A percentile compares a stretch with the other conserved stretches of the same genome.
phyloP scores from a whole-genome alignment of 371 early-diverging fungal genomes.

The Encephalitozoon cuniculi region DNA sequence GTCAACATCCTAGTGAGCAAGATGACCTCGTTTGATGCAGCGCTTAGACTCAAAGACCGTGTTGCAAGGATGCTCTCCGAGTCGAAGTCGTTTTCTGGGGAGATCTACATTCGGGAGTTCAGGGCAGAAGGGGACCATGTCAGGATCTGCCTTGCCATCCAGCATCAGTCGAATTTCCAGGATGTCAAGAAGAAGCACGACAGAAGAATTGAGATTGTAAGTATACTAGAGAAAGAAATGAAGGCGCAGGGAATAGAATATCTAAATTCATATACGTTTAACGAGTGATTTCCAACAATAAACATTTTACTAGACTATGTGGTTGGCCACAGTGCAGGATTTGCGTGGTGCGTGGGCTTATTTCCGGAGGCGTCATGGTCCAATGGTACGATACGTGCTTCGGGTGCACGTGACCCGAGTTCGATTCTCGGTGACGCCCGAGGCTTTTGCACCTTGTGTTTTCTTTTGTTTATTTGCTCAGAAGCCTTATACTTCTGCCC shows the following conservation, averaged over 20 bases:
- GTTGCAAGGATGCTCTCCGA: constrained; percentile 27
- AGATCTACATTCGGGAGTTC: constrained; percentile 40
- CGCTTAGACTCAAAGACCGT: constrained; percentile 40
- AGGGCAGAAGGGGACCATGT: constrained; percentile 30
- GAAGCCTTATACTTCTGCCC: neutral
- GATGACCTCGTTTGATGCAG: constrained; percentile 35
- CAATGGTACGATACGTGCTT: constrained; percentile 54
- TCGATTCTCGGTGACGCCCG: constrained; percentile 49
- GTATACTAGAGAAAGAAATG: constrained; percentile 39
- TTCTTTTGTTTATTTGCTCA: neutral
- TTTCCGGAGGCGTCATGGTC: constrained; percentile 40
- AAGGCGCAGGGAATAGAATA: neutral
- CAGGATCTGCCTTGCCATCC: constrained; percentile 39
- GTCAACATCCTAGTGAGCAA: constrained; percentile 36
- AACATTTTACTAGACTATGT: neutral
- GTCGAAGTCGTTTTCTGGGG: constrained; percentile 43
- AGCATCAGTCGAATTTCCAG: constrained; percentile 58
- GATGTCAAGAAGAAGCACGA: constrained; percentile 43
- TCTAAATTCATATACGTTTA: constrained; percentile 19
- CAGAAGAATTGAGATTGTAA: constrained; percentile 34
- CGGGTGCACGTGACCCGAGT: constrained; percentile 52
- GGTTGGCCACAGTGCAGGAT: no score
- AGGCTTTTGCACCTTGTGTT: neutral
- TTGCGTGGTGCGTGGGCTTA: no score
- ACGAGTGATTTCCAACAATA: neutral